Percentiles rank a stretch among this genome's conserved stretches.
These are phyloP conservation scores for Neurospora pannonica DNA, from an alignment of 495 filamentous ascomycete species.

Conservation along the genomic window DNA sequence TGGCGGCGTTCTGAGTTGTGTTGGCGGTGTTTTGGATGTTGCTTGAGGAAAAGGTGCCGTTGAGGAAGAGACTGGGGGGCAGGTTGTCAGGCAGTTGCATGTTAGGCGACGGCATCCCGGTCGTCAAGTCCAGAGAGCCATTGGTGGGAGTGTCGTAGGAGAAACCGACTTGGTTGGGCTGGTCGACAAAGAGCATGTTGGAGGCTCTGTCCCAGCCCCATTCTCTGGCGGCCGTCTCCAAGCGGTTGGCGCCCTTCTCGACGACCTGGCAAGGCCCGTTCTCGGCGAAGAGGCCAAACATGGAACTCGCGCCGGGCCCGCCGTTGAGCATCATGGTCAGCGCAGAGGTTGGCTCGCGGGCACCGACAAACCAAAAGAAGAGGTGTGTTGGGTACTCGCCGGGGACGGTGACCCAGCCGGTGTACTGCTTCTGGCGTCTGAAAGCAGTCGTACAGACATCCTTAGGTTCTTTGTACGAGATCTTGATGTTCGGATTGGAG, in stretches of 20 bases:
- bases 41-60: conserved; percentile 56
- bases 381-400: conserved; percentile 56
- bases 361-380: conserved; percentile 71
- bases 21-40: conserved; percentile 47
- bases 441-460: conserved; percentile 48
- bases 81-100: conserved; percentile 10
- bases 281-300: conserved; percentile 61
- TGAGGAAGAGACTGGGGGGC: conserved; percentile 23
- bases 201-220: conserved; percentile 66
- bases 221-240: conserved; percentile 26
- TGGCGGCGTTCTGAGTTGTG: conserved; percentile 54
- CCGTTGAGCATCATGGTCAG: conserved; percentile 65
- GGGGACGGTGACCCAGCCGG: conserved; percentile 38
- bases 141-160: conserved; percentile 47
- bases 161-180: conserved; percentile 50
- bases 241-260: conserved; percentile 43
- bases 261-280: conserved; percentile 37
- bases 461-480: conserved; percentile 47
- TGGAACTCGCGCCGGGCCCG: conserved; percentile 52
- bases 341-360: conserved; percentile 47
- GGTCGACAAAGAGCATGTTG: conserved; percentile 68
- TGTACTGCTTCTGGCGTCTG: conserved; percentile 44
- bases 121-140: conserved; percentile 34
- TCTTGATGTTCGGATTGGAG: conserved; percentile 47
- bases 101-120: conserved; percentile 19